Percentiles rank a stretch among this genome's conserved stretches.
These are phyloP conservation scores for Fistulina hepatica DNA, from an alignment of 1,284 basidiomycete genomes.

Conservation along the genomic window DNA sequence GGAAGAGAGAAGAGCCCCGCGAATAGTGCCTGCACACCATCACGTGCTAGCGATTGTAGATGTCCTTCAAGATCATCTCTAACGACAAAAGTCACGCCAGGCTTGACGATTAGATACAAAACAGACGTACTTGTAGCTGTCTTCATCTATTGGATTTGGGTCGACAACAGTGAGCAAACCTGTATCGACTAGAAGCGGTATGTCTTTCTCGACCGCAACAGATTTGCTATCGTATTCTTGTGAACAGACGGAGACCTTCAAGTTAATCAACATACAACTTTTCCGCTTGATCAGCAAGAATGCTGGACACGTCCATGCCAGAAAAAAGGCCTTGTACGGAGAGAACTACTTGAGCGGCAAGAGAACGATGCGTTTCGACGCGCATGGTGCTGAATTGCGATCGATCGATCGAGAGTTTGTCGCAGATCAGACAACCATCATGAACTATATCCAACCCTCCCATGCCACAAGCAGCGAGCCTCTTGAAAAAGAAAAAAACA, in stretches of 20 bases:
- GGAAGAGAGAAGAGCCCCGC: slow-evolving; percentile 77
- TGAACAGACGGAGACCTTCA: slow-evolving; percentile 5
- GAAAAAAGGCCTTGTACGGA: too few species aligned
- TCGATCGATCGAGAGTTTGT: too few species aligned
- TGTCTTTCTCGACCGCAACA: slow-evolving; percentile 65
- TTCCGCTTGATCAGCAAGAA: slow-evolving; percentile 57
- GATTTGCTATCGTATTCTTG: slow-evolving; percentile 43
- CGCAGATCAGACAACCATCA: too few species aligned
- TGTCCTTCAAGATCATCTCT: slow-evolving; percentile 74
- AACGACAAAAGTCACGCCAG: slow-evolving; percentile 1
- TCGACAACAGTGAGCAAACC: slow-evolving; percentile 84
- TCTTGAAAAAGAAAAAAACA: too few species aligned
- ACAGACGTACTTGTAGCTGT: slow-evolving; percentile 57
- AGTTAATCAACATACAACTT: slow-evolving; percentile 42
- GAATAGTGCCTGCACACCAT: slow-evolving; percentile 79
- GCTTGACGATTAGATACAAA: neutral
- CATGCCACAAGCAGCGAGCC: too few species aligned
- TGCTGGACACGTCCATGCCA: slow-evolving; percentile 69
- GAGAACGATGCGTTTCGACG: too few species aligned
- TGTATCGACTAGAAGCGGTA: slow-evolving; percentile 72
- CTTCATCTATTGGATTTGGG: slow-evolving; percentile 73
- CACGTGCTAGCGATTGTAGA: slow-evolving; percentile 72
- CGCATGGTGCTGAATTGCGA: too few species aligned
- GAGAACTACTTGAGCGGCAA: too few species aligned
- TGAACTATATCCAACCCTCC: too few species aligned